These are phyloP conservation scores for Zalaria obscura DNA, from an alignment of 2,329 filamentous ascomycete species.

Conservation along the genomic window DNA sequence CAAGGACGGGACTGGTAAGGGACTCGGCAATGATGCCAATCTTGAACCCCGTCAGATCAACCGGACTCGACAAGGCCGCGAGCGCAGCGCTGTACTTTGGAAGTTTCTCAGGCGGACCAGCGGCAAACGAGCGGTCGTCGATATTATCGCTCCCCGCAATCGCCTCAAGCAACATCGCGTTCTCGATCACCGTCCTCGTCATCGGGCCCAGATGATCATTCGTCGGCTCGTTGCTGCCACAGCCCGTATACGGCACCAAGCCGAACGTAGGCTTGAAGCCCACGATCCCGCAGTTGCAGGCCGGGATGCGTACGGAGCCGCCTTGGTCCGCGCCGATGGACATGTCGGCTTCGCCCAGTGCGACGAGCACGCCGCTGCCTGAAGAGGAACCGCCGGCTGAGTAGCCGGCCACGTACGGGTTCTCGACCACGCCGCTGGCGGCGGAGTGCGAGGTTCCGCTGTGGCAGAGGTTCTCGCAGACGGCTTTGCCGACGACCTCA, in stretches of 20 bases:
- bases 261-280: constrained; percentile 28
- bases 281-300: constrained; percentile 11
- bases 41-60: constrained; percentile 14
- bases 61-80: constrained; percentile 4
- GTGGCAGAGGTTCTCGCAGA: constrained; percentile 34
- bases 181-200: constrained; percentile 25
- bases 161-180: constrained; percentile 22
- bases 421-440: constrained; percentile 30
- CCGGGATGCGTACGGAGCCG: constrained; percentile 11
- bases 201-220: constrained; percentile 33
- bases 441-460: constrained; percentile 29
- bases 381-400: constrained; percentile 21
- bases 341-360: constrained; percentile 17
- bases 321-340: constrained; percentile 20
- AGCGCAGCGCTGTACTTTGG: constrained; percentile 16
- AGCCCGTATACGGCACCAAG: constrained; percentile 31
- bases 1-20: constrained; percentile 17
- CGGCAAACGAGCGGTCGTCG: constrained; percentile 23
- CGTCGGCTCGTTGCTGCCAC: constrained; percentile 24
- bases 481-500: constrained; percentile 28
- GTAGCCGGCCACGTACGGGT: constrained; percentile 20
- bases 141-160: constrained; percentile 32
- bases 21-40: constrained; percentile 19
- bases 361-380: constrained; percentile 20
- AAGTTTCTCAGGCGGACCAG: constrained; percentile 13